Percentiles rank a stretch among this genome's conserved stretches.
phyloP scores from a whole-genome alignment of 208 protist species.

The Trypanosoma brucei region DNA sequence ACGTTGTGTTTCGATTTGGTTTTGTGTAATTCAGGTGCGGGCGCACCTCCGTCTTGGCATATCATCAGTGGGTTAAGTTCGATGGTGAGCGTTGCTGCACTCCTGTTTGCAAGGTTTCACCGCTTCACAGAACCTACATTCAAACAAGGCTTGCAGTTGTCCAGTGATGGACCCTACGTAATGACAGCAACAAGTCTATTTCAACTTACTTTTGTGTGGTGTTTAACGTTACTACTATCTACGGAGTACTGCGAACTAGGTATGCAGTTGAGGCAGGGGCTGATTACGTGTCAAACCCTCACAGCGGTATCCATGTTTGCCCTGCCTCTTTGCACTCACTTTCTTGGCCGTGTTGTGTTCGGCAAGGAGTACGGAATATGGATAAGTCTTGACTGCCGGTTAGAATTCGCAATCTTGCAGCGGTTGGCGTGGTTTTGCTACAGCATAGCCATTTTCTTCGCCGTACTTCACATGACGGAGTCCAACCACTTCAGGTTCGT shows the following conservation, averaged over 20 bases:
- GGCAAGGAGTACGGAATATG: slow-evolving; percentile 56
- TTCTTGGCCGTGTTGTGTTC: slow-evolving; percentile 56
- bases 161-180: slow-evolving; percentile 22
- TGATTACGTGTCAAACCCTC: slow-evolving; percentile 28
- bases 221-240: slow-evolving; percentile 19
- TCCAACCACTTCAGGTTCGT: slow-evolving; percentile 31
- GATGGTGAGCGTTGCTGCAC: slow-evolving; percentile 35
- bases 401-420: slow-evolving; percentile 62
- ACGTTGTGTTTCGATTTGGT: slow-evolving; percentile 33
- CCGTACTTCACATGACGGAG: slow-evolving; percentile 51
- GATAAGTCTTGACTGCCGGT: slow-evolving; percentile 49
- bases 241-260: slow-evolving; percentile 6
- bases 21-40: slow-evolving; percentile 24
- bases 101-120: slow-evolving; percentile 43
- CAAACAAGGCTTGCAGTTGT: slow-evolving; percentile 14
- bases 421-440: slow-evolving; percentile 55
- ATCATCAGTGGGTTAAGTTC: slow-evolving; percentile 40
- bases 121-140: slow-evolving; percentile 11
- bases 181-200: slow-evolving; percentile 20
- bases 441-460: slow-evolving; percentile 51
- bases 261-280: slow-evolving; percentile 14
- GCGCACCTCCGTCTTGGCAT: slow-evolving; percentile 45
- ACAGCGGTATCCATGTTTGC: slow-evolving; percentile 46
- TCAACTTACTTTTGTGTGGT: slow-evolving; percentile 20
- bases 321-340: slow-evolving; percentile 58